Evolutionary conservation across 257 asterid genomes (phyloP), one percentile per base, ranked within the genome.

Genomic region (Nicotiana noctiflora): DNA sequence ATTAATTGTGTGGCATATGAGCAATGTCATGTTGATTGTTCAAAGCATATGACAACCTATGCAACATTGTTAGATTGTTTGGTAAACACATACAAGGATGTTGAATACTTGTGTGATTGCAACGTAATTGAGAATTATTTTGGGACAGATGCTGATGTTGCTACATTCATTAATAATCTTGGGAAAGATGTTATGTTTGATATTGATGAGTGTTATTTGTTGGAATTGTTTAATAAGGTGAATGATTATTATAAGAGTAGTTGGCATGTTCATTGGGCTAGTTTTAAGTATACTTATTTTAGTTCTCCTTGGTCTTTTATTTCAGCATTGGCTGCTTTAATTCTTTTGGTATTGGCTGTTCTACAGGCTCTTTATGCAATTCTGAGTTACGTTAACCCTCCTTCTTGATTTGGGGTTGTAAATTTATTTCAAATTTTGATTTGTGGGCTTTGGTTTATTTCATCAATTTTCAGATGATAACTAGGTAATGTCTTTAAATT

Each of bases 251-350:
- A 89, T 81, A 56, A 27, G 72, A 95, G 80, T 52, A 87, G 86
- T 72, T 90, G 93, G 97, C 92, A 95, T 81, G 91, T 90, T 10
- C 86, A 88, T 0, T 90, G 92, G 95, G 99, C 98, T 15, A 89
- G 97, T 31, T 90, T 95, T 66, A 91, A 88, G 90, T 92, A 87
- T 46, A 95, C 95, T 4, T 95, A 95, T 79, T 95, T 95, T 51
- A 90, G n/a, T 2, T 91, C 97, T 25, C 96, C 98, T 0, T 93
- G 98, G 98, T 94, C 98, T 0, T 93, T 94, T 55, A 86, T 93
- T 13, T 92, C 98, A 3, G 98, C 98, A 1, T 21, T 93, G 81
- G 98, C 98, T 27, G 98, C 98, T 14, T 60, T 86, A 0, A 79
- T 93, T 53, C 86, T 95, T 77, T 62, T 95, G 82, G 62, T 90